These are phyloP conservation scores for Talaromyces piceae DNA, from an alignment of 2,329 filamentous ascomycete species.

Conservation along the genomic window DNA sequence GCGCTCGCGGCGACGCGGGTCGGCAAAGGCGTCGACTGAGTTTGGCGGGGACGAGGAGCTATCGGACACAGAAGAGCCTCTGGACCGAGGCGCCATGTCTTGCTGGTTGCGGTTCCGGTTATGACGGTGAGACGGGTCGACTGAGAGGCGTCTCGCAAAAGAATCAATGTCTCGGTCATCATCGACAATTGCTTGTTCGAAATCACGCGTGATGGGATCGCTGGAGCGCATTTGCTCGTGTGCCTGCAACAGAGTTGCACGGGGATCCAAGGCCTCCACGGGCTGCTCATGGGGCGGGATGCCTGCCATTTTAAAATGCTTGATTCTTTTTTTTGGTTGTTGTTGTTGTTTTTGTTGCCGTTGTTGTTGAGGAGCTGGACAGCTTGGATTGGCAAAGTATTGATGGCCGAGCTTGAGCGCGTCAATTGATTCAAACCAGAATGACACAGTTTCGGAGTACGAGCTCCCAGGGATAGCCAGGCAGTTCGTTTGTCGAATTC, in stretches of 20 bases:
- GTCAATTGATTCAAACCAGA: conserved; percentile 54
- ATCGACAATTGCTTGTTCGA: conserved; percentile 77
- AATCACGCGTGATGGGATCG: conserved; percentile 62
- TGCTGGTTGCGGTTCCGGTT: conserved; percentile 28
- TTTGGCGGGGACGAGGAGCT: conserved; percentile 83
- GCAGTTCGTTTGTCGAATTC: conserved; percentile 5
- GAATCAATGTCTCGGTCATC: conserved; percentile 50
- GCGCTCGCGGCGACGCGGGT: conserved; percentile 76
- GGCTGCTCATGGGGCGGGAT: conserved; percentile 34
- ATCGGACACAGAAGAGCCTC: conserved; percentile 46
- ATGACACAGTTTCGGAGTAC: conserved; percentile 58
- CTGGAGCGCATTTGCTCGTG: conserved; percentile 39
- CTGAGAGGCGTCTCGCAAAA: conserved; percentile 31
- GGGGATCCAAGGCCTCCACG: conserved; percentile 40
- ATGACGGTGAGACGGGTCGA: conserved; percentile 34
- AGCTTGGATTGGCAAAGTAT: conserved; percentile 50
- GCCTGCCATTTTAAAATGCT: too few relatives aligned
- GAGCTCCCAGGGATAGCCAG: conserved; percentile 44
- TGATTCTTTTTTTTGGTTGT: too few relatives aligned
- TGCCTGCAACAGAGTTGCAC: conserved; percentile 40
- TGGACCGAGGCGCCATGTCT: conserved; percentile 35
- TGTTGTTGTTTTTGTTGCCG: conserved; percentile 23
- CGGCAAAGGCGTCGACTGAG: conserved; percentile 94
- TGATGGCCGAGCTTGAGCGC: conserved; percentile 75
- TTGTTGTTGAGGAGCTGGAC: conserved; percentile 21